Base-by-base conservation (phyloP, 1,139 yeast genomes). In the Sugiyamaella castrensis region DNA sequence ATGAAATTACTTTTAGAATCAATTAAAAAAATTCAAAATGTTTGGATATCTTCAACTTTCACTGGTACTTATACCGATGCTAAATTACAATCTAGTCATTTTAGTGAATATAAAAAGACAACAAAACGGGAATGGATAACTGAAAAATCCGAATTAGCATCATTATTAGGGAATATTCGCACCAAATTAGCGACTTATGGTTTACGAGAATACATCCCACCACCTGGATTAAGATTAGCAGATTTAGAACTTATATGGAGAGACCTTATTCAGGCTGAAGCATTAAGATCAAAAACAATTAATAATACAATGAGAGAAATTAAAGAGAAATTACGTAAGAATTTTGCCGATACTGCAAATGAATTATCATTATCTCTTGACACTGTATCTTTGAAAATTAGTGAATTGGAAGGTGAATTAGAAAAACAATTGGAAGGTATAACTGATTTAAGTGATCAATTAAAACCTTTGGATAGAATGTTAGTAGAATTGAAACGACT, bases 281-380 rank as follows among this genome's bases (percentile, higher is more conserved):
- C 66, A 1, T 51, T 50, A 16, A 52, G 68, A n/a, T 67, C 73
- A 1, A 61, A 60, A 45, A 47, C 46, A 15, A 67, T 70, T 43
- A 70, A 68, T 54, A 63, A 64, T 42, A 61, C 65, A 34, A 59
- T 71, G 52, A 53, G 70, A 37, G 61, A 61, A 26, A 63, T 71
- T 46, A 69, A 71, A 42, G 66, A 72, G 33, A 76, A 76, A 52
- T 71, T 88, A 50, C 59, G 68, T 42, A 55, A 60, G 10, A 81
- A 78, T 47, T 76, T 81, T 56, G 72, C 71, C 0, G 65, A 65
- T 16, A 61, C 63, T 4, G 74, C 74, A 12, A 70, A 71, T 48
- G 65, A 67, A 30, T 57, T 71, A 46, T 64, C 73, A 3, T 52
- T 57, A 34, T 57, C 63, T 38, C 52, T 70, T 12, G 63, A 66